Base-by-base conservation (phyloP, 805 yeast species). In the Torulaspora maleeae region DNA sequence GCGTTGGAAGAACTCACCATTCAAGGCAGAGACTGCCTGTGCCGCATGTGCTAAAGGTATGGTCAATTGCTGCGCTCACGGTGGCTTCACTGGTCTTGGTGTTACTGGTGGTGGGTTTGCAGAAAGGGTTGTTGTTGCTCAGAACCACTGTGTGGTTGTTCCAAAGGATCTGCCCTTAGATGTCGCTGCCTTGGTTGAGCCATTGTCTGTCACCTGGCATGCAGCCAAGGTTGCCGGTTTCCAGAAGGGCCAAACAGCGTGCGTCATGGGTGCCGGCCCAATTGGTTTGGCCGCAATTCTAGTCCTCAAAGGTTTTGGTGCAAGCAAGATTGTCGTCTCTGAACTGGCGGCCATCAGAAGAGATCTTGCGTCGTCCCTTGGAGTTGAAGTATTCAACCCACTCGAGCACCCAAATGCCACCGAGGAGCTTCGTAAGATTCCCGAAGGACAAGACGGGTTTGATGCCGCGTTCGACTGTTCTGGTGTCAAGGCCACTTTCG, bases 221-320 rank as follows among this genome's bases (percentile, higher is more conserved):
- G 83, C 82, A 2, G 75, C 74, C 27, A 68, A 72, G 47, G 64
- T 72, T 3, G 65, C 79, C 63, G 55, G 70, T 0, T 73, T 76
- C 52, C 57, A 67, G 44, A 63, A 56, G 17, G 81, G 80, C 24
- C 68, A 70, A 29, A 58, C 69, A 19, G 78, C 76, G 3, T 62
- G 79, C 38, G 76, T 80, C 12, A 56, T 80, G 12, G 84, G 84
- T 25, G 77, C 79, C 22, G 85, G 85, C 4, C 82, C 83, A 17
- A 79, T 80, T 57, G 84, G 85, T 5, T 62, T 80, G 19, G 77
- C 83, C 17, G 71, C 81, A 3, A 66, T 78, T n/a, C 61, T 79
- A 36, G 81, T 77, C 15, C 65, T 78, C 41, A 76, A 78, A 13
- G 70, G 78, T 35, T 70, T 70, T 48, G 82, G 77, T 3, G 70